A percentile compares a stretch with the other conserved stretches of the same genome.
phyloP scores from a whole-genome alignment of 2,329 filamentous ascomycete species.

The Sporothrix mexicana region DNA sequence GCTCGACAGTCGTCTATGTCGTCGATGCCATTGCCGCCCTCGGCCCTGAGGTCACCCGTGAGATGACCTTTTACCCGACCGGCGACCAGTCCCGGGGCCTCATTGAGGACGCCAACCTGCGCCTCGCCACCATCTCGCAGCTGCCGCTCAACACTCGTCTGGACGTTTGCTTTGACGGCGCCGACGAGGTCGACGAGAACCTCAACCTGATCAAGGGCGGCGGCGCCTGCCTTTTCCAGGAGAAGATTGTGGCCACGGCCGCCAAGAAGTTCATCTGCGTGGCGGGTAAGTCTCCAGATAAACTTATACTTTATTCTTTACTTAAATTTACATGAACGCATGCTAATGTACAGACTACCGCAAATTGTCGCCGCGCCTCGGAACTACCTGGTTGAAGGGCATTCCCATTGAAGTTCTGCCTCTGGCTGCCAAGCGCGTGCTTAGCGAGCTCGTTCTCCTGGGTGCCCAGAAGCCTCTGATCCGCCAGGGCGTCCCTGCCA shows the following conservation, averaged over 20 bases:
- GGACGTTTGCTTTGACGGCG: conserved; percentile 94
- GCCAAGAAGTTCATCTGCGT: conserved; percentile 81
- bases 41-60: conserved; percentile 57
- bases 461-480: conserved; percentile 75
- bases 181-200: conserved; percentile 93
- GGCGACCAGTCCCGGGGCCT: conserved; percentile 89
- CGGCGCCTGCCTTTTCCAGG: conserved; percentile 95
- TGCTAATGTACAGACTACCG: conserved; percentile 69
- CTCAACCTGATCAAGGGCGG: conserved; percentile 98
- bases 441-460: conserved; percentile 72
- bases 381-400: conserved; percentile 75
- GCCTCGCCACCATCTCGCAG: conserved; percentile 77
- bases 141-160: conserved; percentile 65
- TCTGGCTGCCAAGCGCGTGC: conserved; percentile 77
- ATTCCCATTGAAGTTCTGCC: conserved; percentile 96
- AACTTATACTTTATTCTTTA: background rate
- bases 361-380: conserved; percentile 80
- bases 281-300: conserved; percentile 43
- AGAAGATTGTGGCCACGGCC: conserved; percentile 89
- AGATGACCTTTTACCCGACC: conserved; percentile 88
- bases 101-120: conserved; percentile 78
- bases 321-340: too few species aligned
- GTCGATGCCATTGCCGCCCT: conserved; percentile 77
- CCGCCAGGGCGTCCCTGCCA: conserved; percentile 70
- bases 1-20: conserved; percentile 82